phyloP scores from a whole-genome alignment of 306 rosid genomes.

The Cicer yamashitae region DNA sequence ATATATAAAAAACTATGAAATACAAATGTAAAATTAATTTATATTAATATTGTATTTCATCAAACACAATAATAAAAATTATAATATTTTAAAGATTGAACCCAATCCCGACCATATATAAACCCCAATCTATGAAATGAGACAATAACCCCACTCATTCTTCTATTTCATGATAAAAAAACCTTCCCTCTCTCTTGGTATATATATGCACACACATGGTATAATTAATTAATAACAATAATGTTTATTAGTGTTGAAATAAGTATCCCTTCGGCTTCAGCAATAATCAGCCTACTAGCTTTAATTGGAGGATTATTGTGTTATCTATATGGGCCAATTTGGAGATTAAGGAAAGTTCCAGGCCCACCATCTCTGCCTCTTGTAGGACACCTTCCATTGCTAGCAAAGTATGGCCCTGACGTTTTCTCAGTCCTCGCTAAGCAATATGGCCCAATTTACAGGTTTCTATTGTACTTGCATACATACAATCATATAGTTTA shows the following conservation, averaged over 20 bases:
- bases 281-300: slow-evolving; percentile 50
- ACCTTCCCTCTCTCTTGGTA: neutral
- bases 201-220: neutral
- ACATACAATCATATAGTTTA: too few relatives aligned
- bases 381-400: slow-evolving; percentile 89
- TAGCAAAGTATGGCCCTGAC: slow-evolving; percentile 90
- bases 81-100: too few relatives aligned
- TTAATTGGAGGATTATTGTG: slow-evolving; percentile 56
- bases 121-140: neutral
- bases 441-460: slow-evolving; percentile 89
- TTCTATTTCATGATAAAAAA: slow-evolving; percentile 12
- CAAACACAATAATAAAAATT: neutral
- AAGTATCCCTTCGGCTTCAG: slow-evolving; percentile 39
- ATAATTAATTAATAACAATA: neutral
- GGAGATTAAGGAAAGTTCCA: slow-evolving; percentile 84
- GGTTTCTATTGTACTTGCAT: slow-evolving; percentile 49
- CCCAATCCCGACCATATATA: slow-evolving; percentile 30
- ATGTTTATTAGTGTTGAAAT: slow-evolving; percentile 35
- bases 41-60: too few relatives aligned
- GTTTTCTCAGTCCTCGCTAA: slow-evolving; percentile 86
- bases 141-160: neutral
- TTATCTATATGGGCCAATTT: slow-evolving; percentile 73
- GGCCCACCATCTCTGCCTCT: slow-evolving; percentile 83
- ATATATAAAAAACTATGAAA: too few relatives aligned
- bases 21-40: too few relatives aligned